Evolutionary conservation across 2,329 filamentous ascomycete species (phyloP), one percentile per base, ranked within the genome.

Genomic region (Sclerotinia minor): DNA sequence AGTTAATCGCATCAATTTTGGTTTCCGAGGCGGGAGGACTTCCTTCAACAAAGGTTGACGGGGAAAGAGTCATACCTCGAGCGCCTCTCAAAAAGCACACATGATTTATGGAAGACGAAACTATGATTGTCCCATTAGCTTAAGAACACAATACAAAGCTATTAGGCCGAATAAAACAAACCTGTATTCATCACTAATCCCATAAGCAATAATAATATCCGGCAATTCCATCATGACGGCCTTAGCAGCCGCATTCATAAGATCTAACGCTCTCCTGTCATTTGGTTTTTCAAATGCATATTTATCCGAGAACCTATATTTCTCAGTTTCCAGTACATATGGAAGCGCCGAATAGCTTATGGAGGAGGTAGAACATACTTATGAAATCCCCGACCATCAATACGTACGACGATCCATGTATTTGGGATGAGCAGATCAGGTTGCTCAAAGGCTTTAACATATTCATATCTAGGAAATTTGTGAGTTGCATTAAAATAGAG

Each of bases 211-310:
- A 8, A 89, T 87, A 71, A 97, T 87, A 75, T 98, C 94, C 5
- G 92, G 88, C 32, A 98, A 80, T 63, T 96, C 91, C 71, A 85
- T 86, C 80, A 97, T 87, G 58, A 97, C 92, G 7, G 90, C 89
- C 69, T 87, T 86, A n/a, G 95, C 95, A 2, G 93, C 93, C 1
- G 88, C 87, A 76, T 99, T 99, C 94, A 99, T 98, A 72, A 99
- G 87, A 78, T 96, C 87, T 17, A 98, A 81, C 0, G 94, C 95
- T 71, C 92, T 86, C 52, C 84, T 84, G 79, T 99, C 95, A 79
- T 98, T 99, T 50, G 95, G 95, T 80, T 98, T 99, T 74, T 88
- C 84, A 76, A 98, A 98, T 29, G 81, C 81, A 80, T 98, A 95
- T 78, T 90, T 92, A 70, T 87, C 84, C 70, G 92, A 94, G 73